A percentile compares a stretch with the other conserved stretches of the same genome.
Evolutionary conservation across 2,329 filamentous ascomycete genomes (phyloP).

Genomic region (Aureobasidium sp.): DNA sequence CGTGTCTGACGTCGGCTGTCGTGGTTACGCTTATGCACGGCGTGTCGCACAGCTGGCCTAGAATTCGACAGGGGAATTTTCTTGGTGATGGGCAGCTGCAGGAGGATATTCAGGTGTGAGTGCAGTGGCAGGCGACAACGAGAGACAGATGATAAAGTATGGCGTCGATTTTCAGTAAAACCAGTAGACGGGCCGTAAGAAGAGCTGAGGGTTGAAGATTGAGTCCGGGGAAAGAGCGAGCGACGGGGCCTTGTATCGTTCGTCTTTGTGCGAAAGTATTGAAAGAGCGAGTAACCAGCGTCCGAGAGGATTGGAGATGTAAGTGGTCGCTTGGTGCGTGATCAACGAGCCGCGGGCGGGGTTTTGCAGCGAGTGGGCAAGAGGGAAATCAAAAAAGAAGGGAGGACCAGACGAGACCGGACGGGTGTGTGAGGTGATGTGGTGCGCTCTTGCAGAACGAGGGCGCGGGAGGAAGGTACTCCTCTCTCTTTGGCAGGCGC

Average conservation of each 20-base stretch:
- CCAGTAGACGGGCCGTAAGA: neutral
- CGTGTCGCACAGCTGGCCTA: conserved; percentile 4
- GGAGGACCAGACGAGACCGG: conserved; percentile 6
- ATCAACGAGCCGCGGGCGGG: conserved; percentile 10
- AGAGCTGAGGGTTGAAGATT: neutral
- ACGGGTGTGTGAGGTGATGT: conserved; percentile 13
- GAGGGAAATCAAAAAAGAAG: neutral
- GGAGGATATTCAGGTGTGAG: neutral
- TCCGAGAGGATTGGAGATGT: neutral
- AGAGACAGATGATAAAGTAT: conserved; percentile 8
- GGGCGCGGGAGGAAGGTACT: conserved; percentile 8
- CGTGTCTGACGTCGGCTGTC: conserved; percentile 13
- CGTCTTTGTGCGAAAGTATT: neutral
- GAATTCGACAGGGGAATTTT: neutral
- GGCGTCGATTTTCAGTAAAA: conserved; percentile 6
- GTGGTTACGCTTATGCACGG: conserved; percentile 14
- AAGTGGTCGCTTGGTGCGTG: neutral
- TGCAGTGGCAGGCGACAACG: neutral
- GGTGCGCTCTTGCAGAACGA: conserved; percentile 10
- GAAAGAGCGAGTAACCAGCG: neutral
- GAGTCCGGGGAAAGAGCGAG: conserved; percentile 12
- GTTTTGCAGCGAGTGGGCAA: conserved; percentile 5
- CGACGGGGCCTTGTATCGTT: neutral
- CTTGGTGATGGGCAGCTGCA: conserved; percentile 5
- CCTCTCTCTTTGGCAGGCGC: conserved; percentile 12